phyloP scores from a whole-genome alignment of 2,329 filamentous ascomycete species.

The Periconia sp. region DNA sequence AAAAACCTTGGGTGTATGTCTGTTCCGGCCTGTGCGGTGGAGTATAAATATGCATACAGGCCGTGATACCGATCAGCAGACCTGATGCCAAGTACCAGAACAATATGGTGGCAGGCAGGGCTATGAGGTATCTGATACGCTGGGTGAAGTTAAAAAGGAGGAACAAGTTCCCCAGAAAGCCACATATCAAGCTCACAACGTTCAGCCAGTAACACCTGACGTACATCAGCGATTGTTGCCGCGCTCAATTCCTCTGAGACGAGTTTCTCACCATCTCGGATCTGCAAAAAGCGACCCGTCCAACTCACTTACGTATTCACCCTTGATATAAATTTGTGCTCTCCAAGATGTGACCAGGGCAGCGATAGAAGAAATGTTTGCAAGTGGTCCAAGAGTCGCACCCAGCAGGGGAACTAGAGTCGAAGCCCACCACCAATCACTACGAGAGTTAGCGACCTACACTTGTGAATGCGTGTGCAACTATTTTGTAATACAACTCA shows the following conservation, averaged over 20 bases:
- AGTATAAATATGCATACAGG: conserved; percentile 65
- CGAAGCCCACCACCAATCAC: conserved; percentile 44
- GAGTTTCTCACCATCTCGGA: conserved; percentile 64
- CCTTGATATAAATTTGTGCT: conserved; percentile 55
- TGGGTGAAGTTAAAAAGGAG: conserved; percentile 86
- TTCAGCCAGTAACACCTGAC: conserved; percentile 72
- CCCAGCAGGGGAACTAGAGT: conserved; percentile 64
- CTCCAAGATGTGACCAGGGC: conserved; percentile 83
- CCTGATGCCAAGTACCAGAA: conserved; percentile 70
- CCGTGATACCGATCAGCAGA: conserved; percentile 67
- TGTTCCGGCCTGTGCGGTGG: conserved; percentile 51
- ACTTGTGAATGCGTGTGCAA: neutral
- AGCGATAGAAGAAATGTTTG: conserved; percentile 84
- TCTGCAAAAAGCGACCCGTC: conserved; percentile 63
- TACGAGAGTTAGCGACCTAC: conserved; percentile 9
- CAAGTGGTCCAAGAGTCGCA: conserved; percentile 81
- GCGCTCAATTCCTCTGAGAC: neutral
- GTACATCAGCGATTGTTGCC: neutral
- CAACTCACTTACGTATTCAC: conserved; percentile 53
- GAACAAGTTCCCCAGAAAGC: conserved; percentile 77
- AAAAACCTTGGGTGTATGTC: conserved; percentile 78
- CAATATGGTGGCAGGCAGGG: conserved; percentile 79
- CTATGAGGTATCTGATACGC: conserved; percentile 75
- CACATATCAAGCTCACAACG: conserved; percentile 73
- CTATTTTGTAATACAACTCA: too few relatives aligned